Percentiles rank a stretch among this genome's conserved stretches.
Conservation (phyloP, 2,329 filamentous ascomycete genomes). For the Colletotrichum chrysophilum region DNA sequence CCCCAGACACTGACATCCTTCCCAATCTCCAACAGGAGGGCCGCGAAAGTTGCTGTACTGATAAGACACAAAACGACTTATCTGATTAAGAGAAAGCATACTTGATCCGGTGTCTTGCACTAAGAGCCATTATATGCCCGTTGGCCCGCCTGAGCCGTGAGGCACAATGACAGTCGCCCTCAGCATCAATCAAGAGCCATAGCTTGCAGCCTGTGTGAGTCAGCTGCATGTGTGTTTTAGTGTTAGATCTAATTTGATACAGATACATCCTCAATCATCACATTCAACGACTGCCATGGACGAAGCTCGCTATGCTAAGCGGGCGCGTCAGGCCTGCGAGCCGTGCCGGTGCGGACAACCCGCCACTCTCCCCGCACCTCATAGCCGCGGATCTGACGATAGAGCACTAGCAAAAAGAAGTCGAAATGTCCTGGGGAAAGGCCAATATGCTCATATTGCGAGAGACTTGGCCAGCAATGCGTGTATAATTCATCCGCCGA, state of each 20-base stretch:
- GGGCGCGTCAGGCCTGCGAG: constrained; percentile 9
- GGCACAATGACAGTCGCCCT: neutral
- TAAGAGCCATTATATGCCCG: neutral
- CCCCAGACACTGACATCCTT: neutral
- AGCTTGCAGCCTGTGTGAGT: too few relatives aligned
- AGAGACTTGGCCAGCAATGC: neutral
- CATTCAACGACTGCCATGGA: neutral
- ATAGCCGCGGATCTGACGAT: neutral
- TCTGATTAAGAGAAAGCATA: neutral
- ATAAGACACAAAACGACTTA: neutral
- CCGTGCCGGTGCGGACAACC: neutral
- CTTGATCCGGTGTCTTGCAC: neutral
- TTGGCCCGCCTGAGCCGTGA: neutral
- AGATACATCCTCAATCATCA: neutral
- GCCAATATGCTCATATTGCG: neutral
- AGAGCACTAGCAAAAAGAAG: neutral
- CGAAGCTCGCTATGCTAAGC: constrained; percentile 9
- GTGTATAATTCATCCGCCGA: neutral
- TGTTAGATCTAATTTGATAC: neutral
- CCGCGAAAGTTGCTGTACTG: neutral
- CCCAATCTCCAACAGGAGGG: neutral
- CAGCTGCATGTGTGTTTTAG: too few relatives aligned
- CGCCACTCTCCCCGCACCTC: neutral
- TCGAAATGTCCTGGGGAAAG: neutral
- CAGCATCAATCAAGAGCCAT: too few relatives aligned